These are phyloP conservation scores for Botrytis galanthina DNA, from an alignment of 2,329 filamentous ascomycete species.

Conservation along the genomic window DNA sequence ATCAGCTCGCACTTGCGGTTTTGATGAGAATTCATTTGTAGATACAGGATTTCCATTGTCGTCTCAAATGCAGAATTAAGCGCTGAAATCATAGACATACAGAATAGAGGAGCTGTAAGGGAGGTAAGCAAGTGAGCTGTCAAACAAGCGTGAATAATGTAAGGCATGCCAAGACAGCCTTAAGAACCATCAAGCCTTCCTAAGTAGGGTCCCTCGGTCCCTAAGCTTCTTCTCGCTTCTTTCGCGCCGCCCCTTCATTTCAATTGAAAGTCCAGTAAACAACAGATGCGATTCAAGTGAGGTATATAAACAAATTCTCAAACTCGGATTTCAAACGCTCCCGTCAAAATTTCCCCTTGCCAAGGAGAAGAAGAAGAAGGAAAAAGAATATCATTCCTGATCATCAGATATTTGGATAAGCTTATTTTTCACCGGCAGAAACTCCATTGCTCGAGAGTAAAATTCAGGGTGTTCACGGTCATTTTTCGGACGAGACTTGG, in stretches of 20 bases:
- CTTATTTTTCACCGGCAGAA: background rate
- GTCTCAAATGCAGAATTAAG: background rate
- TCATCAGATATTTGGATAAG: background rate
- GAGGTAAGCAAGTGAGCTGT: background rate
- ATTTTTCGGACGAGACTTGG: background rate
- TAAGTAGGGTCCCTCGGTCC: background rate
- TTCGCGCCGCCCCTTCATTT: constrained; percentile 10
- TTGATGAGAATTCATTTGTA: background rate
- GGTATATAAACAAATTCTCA: background rate
- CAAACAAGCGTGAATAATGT: background rate
- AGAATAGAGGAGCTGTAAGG: background rate
- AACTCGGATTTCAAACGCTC: background rate
- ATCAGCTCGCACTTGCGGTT: background rate
- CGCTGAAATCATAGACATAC: background rate
- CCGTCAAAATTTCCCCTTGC: background rate
- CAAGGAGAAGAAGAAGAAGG: background rate
- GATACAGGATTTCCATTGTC: background rate
- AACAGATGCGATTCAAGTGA: background rate
- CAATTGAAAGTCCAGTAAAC: no score
- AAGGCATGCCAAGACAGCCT: background rate
- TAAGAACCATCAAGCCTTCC: background rate
- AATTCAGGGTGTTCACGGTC: background rate
- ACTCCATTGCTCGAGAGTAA: background rate
- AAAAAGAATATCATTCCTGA: background rate
- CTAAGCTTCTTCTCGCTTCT: constrained; percentile 3